Base-by-base conservation (phyloP, 768 basidiomycete genomes). In the Boletus sp. region DNA sequence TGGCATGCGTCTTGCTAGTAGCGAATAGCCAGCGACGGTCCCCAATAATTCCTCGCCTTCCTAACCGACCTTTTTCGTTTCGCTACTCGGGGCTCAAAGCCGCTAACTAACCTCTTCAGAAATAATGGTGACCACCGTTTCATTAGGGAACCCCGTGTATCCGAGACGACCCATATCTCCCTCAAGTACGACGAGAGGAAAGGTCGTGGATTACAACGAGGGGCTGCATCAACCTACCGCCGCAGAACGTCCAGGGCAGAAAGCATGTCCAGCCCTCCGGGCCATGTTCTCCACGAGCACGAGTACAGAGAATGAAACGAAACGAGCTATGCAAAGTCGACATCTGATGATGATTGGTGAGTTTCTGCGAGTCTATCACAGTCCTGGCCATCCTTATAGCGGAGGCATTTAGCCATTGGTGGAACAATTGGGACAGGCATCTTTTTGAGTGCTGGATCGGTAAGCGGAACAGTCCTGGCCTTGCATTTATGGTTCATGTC, bases 391-490 rank as follows among this genome's bases (percentile, higher is more conserved):
- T 51, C 2, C 8, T 55, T 11, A 51, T 13, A 9, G n/a, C n/a
- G 29, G 23, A 52, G 27, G 7, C 42, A 11, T 48, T 41, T 47
- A 79, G 80, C 79, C 23, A 80, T 82, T 53, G 80, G 81, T 17
- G 80, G 81, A 0, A 83, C 81, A 0, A 82, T 82, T 38, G 80
- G 80, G n/a, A 81, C 79, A 2, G 82, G 83, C 46, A 82, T 84
- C 40, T 84, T 84, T 61, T 70, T 84, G 63, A 81, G 81, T 63
- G 81, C 80, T 37, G 83, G 82, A 44, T 77, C 79, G 45, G 79
- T 79, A 49, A 39, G 77, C 61, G 5, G 1, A 10, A 15, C 3
- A 0, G 15, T 45, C 25, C 17, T 15, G 13, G 3, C 15, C 35
- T 34, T 43, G n/a, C 15, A 2, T 11, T 23, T 21, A 19, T 39